Evolutionary conservation across 2,329 filamentous ascomycete genomes (phyloP).

Genomic region (Calonectria honghensis): DNA sequence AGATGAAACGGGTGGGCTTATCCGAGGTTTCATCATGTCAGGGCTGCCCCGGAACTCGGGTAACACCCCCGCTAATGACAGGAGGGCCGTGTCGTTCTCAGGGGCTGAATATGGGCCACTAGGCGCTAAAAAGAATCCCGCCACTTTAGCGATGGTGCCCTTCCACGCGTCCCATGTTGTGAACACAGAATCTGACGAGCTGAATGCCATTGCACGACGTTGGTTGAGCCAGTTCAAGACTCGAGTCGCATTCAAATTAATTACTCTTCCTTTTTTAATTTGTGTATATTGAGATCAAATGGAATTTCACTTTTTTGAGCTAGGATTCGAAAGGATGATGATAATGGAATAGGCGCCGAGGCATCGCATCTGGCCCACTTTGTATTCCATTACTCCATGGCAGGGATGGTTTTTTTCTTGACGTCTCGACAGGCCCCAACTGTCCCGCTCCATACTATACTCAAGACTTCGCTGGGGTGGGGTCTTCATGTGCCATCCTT

Average conservation of each 20-base stretch:
- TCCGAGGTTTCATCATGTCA: slow-evolving; percentile 32
- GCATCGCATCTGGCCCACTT: neutral
- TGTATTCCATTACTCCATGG: neutral
- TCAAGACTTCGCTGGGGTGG: slow-evolving; percentile 13
- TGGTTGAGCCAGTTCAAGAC: neutral
- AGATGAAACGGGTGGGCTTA: slow-evolving; percentile 35
- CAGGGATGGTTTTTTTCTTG: neutral
- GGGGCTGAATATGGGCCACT: neutral
- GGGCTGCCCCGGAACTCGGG: slow-evolving; percentile 9
- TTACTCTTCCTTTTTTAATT: neutral
- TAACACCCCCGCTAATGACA: slow-evolving; percentile 1
- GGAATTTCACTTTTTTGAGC: neutral
- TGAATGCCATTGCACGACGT: neutral
- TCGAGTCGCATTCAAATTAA: too few species aligned
- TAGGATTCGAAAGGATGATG: neutral
- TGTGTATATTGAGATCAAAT: neutral
- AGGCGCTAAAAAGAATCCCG: neutral
- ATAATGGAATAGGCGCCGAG: neutral
- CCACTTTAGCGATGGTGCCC: neutral
- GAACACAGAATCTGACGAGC: neutral
- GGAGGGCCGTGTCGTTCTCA: neutral
- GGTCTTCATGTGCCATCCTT: neutral
- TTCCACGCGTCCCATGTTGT: slow-evolving; percentile 18
- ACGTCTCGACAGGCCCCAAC: neutral
- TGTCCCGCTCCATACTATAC: slow-evolving; percentile 10